phyloP scores from a whole-genome alignment of 495 filamentous ascomycete genomes.

The Aspergillus indologenus region DNA sequence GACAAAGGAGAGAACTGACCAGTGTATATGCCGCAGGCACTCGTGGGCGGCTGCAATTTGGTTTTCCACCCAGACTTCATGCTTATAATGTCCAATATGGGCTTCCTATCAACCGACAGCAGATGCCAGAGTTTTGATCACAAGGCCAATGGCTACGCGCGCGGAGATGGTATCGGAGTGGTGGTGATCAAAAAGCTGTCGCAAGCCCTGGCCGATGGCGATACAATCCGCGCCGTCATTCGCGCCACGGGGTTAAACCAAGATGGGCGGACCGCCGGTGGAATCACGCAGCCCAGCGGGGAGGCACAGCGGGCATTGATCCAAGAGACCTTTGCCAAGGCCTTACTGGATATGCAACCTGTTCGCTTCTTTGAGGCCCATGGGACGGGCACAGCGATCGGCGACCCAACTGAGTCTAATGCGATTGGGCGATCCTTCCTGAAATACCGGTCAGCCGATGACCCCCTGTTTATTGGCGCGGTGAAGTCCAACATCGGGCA shows the following conservation, averaged over 20 bases:
- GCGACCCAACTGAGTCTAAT: constrained; percentile 13
- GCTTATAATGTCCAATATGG: constrained; percentile 4
- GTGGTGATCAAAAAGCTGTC: constrained; percentile 30
- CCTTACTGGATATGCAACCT: constrained; percentile 19
- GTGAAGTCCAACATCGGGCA: background rate
- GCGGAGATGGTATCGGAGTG: constrained; percentile 33
- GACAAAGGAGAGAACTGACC: too few species aligned
- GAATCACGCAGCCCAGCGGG: constrained; percentile 17
- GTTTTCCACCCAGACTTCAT: constrained; percentile 26
- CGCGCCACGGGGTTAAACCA: constrained; percentile 45
- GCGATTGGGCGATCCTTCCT: constrained; percentile 8
- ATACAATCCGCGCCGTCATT: constrained; percentile 37
- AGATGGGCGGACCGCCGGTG: constrained; percentile 26
- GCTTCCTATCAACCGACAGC: constrained; percentile 20
- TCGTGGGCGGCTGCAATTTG: constrained; percentile 32
- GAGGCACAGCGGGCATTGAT: constrained; percentile 28
- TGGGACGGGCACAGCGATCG: constrained; percentile 39
- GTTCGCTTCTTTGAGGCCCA: constrained; percentile 30
- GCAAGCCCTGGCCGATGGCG: constrained; percentile 25
- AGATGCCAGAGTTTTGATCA: constrained; percentile 28
- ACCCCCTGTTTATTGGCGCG: background rate
- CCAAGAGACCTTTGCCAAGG: constrained; percentile 19
- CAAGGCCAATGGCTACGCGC: constrained; percentile 28
- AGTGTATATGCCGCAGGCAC: constrained; percentile 12
- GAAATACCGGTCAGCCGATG: background rate